phyloP scores from a whole-genome alignment of 2,329 filamentous ascomycete genomes.

The Aspergillus ibericus region DNA sequence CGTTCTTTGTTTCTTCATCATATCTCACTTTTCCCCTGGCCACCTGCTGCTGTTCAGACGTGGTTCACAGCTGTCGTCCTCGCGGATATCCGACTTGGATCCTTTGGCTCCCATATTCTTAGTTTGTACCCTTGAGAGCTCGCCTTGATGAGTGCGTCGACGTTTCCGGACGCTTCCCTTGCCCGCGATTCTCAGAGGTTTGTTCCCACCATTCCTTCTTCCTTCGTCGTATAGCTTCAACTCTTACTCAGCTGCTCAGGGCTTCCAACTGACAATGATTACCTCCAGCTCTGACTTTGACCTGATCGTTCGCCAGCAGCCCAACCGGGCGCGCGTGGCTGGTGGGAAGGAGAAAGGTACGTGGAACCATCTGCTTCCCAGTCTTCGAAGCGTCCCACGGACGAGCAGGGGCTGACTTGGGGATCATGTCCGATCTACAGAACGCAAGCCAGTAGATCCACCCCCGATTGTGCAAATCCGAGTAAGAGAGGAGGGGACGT shows the following conservation, averaged over 20 bases:
- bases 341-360: constrained; percentile 74
- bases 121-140: constrained; percentile 23
- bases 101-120: constrained; percentile 23
- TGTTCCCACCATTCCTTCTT: constrained; percentile 21
- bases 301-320: constrained; percentile 65
- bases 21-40: constrained; percentile 14
- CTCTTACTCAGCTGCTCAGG: constrained; percentile 33
- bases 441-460: constrained; percentile 81
- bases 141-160: constrained; percentile 46
- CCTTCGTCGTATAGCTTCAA: constrained; percentile 22
- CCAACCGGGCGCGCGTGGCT: constrained; percentile 65
- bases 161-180: constrained; percentile 43
- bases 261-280: constrained; percentile 42
- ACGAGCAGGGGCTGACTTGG: constrained; percentile 14
- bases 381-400: neutral
- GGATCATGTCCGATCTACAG: constrained; percentile 42
- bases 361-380: constrained; percentile 9
- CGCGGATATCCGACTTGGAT: constrained; percentile 24
- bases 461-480: constrained; percentile 77
- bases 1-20: constrained; percentile 22
- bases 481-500: constrained; percentile 49
- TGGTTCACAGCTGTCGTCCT: constrained; percentile 26
- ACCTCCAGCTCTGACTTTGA: constrained; percentile 55
- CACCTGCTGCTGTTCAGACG: constrained; percentile 19
- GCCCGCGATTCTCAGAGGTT: constrained; percentile 45